Conservation (phyloP, 257 asterid genomes). For the Scutellaria galericulata region DNA sequence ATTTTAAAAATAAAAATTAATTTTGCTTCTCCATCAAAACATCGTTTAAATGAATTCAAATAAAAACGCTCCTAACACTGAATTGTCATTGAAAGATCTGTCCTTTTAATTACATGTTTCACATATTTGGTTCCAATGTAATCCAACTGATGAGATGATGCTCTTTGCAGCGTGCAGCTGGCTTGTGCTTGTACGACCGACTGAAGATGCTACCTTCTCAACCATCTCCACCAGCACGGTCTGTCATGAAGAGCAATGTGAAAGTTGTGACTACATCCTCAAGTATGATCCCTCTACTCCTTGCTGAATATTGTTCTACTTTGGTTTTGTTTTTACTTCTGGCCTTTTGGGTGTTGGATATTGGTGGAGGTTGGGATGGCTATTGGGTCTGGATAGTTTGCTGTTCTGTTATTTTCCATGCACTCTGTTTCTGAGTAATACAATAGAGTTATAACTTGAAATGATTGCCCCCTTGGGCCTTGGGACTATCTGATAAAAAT, state of each 20-base stretch:
- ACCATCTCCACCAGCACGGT: slow-evolving; percentile 52
- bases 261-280: slow-evolving; percentile 53
- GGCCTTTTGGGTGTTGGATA: slow-evolving; percentile 13
- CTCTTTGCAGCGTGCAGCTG: slow-evolving; percentile 79
- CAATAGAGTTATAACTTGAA: neutral
- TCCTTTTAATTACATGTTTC: neutral
- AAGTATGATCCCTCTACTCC: slow-evolving; percentile 54
- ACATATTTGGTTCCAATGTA: slow-evolving; percentile 5
- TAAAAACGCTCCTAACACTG: neutral
- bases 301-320: slow-evolving; percentile 23
- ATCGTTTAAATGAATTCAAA: too few relatives aligned
- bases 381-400: slow-evolving; percentile 7
- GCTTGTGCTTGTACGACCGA: slow-evolving; percentile 73
- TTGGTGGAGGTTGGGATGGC: neutral
- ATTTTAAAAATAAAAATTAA: too few relatives aligned
- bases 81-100: slow-evolving; percentile 9
- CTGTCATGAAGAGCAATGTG: slow-evolving; percentile 57
- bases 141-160: slow-evolving; percentile 34
- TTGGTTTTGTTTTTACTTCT: slow-evolving; percentile 11
- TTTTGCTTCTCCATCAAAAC: too few relatives aligned
- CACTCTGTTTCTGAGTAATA: neutral
- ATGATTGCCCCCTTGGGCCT: neutral
- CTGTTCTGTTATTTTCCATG: neutral
- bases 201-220: slow-evolving; percentile 74
- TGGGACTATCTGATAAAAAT: slow-evolving; percentile 5